Percentiles rank a stretch among this genome's conserved stretches.
Conservation (phyloP, 306 rosid species). For the Acacia melanoxylon region DNA sequence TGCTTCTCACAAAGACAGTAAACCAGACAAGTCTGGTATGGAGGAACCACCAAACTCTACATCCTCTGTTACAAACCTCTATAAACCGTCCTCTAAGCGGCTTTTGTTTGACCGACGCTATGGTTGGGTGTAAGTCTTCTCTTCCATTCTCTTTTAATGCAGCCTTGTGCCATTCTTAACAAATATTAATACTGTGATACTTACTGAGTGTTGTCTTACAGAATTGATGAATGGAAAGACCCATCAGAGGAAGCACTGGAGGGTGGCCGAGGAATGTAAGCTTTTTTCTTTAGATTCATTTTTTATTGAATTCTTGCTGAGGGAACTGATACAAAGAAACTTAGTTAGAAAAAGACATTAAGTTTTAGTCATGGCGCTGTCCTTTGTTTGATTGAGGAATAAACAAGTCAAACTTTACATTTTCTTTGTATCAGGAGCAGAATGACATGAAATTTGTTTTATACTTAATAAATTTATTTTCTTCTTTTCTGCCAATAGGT, state of each 20-base stretch:
- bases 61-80: conserved; percentile 28
- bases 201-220: conserved; percentile 32
- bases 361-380: conserved; percentile 12
- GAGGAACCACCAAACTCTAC: conserved; percentile 42
- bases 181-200: neutral
- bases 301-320: neutral
- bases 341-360: neutral
- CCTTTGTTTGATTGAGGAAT: conserved; percentile 12
- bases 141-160: conserved; percentile 19
- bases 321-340: neutral
- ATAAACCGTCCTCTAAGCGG: conserved; percentile 48
- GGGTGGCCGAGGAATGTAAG: conserved; percentile 94
- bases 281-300: neutral
- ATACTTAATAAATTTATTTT: neutral
- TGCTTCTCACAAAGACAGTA: neutral
- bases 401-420: conserved; percentile 1
- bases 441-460: neutral
- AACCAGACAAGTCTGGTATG: conserved; percentile 19
- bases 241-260: conserved; percentile 86
- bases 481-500: conserved; percentile 48
- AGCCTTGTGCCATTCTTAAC: neutral
- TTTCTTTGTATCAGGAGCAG: neutral
- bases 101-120: conserved; percentile 92
- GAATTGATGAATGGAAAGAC: conserved; percentile 89
- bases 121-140: conserved; percentile 81